Conservation (phyloP, 2,329 filamentous ascomycete species). For the Colletotrichum australisinense region DNA sequence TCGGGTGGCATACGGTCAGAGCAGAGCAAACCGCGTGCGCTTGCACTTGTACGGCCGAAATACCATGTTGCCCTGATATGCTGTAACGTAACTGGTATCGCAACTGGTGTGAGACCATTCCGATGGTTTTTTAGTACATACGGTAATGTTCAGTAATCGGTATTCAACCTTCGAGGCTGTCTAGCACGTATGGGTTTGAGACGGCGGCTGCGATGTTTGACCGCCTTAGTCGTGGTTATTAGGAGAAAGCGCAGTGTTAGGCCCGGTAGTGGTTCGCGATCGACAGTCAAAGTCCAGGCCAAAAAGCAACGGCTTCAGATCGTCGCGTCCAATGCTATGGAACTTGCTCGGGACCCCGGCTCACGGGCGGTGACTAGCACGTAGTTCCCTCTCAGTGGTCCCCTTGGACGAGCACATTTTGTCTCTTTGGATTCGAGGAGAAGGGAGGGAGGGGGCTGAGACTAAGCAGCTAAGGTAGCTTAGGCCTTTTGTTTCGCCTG, state of each 20-base stretch:
- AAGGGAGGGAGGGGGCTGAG: neutral
- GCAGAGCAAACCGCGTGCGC: neutral
- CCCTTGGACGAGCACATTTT: neutral
- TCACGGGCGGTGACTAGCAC: neutral
- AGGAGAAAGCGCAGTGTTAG: neutral
- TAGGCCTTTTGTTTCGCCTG: constrained; percentile 14
- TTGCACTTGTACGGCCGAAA: neutral
- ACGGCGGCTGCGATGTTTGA: constrained; percentile 2
- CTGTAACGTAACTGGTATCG: neutral
- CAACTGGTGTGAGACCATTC: neutral
- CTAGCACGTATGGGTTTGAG: neutral
- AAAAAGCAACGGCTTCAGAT: constrained; percentile 10
- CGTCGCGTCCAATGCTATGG: neutral
- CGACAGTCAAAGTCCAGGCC: neutral
- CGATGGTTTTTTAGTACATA: neutral
- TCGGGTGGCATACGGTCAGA: constrained; percentile 1
- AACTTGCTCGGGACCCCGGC: constrained; percentile 3
- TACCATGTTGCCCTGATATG: neutral
- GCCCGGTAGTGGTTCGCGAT: neutral
- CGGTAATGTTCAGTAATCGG: neutral
- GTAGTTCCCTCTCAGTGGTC: neutral
- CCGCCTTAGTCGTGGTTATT: constrained; percentile 4
- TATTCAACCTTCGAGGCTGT: neutral
- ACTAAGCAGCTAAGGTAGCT: neutral
- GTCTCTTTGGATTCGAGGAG: neutral